Percentiles rank a stretch among this genome's conserved stretches.
These are phyloP conservation scores for Dendrothele bispora DNA, from an alignment of 768 basidiomycete species.

Conservation along the genomic window DNA sequence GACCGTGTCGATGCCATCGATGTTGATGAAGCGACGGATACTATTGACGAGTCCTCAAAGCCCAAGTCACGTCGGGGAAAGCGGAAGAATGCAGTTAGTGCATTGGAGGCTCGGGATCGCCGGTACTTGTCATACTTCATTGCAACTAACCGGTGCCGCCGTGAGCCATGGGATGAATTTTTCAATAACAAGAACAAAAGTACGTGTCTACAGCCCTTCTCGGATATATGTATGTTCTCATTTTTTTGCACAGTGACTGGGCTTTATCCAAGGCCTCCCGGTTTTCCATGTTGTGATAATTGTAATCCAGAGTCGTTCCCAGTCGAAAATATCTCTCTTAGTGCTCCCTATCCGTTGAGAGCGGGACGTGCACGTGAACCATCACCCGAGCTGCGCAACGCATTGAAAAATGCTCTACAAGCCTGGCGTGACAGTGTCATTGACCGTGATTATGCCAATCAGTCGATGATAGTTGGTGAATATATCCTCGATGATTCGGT, in stretches of 20 bases:
- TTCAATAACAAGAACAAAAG: constrained; percentile 9
- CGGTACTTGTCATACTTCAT: constrained; percentile 11
- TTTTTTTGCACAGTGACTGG: too few relatives aligned
- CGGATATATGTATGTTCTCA: neutral
- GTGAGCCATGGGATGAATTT: constrained; percentile 8
- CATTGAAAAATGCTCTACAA: constrained; percentile 3
- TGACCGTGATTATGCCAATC: neutral
- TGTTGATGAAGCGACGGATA: too few relatives aligned
- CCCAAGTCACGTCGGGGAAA: too few relatives aligned
- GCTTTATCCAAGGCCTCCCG: too few relatives aligned
- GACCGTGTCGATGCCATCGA: too few relatives aligned
- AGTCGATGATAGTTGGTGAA: constrained; percentile 11
- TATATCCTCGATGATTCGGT: constrained; percentile 4
- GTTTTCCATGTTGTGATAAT: constrained; percentile 12
- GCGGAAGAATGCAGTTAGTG: too few relatives aligned
- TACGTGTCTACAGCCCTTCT: neutral
- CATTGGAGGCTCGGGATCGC: constrained; percentile 2
- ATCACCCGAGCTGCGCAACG: constrained; percentile 4
- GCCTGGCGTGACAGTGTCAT: constrained; percentile 3
- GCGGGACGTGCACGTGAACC: constrained; percentile 1
- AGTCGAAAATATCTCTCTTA: neutral
- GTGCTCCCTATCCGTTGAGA: neutral
- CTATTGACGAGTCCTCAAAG: too few relatives aligned
- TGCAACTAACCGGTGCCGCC: constrained; percentile 2
- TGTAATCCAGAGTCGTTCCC: constrained; percentile 6